Conservation (phyloP, 1,284 basidiomycete genomes). For the Xanthoconium separans region DNA sequence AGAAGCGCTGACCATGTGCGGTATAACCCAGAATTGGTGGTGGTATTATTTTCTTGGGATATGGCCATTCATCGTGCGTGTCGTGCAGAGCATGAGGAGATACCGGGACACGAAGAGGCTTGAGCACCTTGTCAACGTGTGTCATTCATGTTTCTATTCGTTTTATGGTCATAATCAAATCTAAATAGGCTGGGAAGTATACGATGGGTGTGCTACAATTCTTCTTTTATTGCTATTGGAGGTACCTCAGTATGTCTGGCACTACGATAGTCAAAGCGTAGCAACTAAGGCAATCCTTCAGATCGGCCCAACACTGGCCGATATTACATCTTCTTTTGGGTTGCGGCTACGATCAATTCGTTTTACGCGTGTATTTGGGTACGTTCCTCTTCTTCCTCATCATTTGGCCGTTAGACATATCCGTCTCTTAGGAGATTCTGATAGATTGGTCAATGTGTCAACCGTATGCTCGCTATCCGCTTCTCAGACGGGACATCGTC, state of each 20-base stretch:
- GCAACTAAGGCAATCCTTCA: slow-evolving; percentile 1
- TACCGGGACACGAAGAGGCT: slow-evolving; percentile 72
- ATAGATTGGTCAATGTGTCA: slow-evolving; percentile 84
- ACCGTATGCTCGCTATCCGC: slow-evolving; percentile 53
- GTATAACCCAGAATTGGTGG: slow-evolving; percentile 47
- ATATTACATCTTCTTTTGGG: slow-evolving; percentile 61
- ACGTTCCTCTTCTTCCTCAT: slow-evolving; percentile 21
- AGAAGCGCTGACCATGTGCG: slow-evolving; percentile 19
- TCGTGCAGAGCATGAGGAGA: slow-evolving; percentile 86
- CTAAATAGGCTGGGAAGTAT: slow-evolving; percentile 78
- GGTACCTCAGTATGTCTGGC: slow-evolving; percentile 36
- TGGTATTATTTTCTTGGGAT: slow-evolving; percentile 53
- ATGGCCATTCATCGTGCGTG: slow-evolving; percentile 70
- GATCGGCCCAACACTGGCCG: slow-evolving; percentile 38
- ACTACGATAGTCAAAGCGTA: not conserved
- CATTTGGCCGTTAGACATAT: not conserved
- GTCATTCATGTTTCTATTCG: slow-evolving; percentile 19
- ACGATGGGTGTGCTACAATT: slow-evolving; percentile 61
- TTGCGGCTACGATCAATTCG: slow-evolving; percentile 64
- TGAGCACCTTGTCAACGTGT: slow-evolving; percentile 86
- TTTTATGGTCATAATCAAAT: slow-evolving; percentile 4
- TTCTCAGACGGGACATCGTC: slow-evolving; percentile 75
- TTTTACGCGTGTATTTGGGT: slow-evolving; percentile 82
- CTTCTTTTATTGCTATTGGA: slow-evolving; percentile 73
- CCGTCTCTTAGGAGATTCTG: slow-evolving; percentile 55